Evolutionary conservation across 768 basidiomycete species (phyloP).

Genomic region (Boletus subparvulus): DNA sequence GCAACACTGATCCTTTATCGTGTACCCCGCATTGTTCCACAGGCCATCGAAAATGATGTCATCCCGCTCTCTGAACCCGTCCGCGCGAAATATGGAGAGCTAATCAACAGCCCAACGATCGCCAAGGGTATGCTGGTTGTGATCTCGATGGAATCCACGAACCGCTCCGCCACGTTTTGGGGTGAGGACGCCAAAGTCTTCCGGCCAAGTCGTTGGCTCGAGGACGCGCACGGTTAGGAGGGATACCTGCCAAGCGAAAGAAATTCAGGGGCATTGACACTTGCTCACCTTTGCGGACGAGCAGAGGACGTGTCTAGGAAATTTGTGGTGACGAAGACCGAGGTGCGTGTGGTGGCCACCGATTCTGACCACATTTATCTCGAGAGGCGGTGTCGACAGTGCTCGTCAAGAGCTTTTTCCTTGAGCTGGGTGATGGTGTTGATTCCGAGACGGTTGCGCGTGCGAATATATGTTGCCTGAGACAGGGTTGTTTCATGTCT

Average conservation of each 20-base stretch:
- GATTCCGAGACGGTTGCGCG: not conserved
- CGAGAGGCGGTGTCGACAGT: slow-evolving; percentile 27
- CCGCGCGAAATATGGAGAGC: slow-evolving; percentile 34
- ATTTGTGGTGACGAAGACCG: slow-evolving; percentile 41
- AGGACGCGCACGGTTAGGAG: slow-evolving; percentile 17
- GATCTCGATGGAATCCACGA: slow-evolving; percentile 46
- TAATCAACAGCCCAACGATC: slow-evolving; percentile 40
- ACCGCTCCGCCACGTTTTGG: slow-evolving; percentile 55
- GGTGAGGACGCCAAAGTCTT: slow-evolving; percentile 58
- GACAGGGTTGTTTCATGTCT: too few species aligned
- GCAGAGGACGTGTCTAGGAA: too few species aligned
- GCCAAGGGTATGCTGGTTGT: slow-evolving; percentile 46
- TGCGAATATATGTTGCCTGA: too few species aligned
- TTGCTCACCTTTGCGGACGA: too few species aligned
- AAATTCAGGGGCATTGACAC: slow-evolving; percentile 1
- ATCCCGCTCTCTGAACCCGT: slow-evolving; percentile 33
- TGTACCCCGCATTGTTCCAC: not conserved
- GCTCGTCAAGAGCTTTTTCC: slow-evolving; percentile 41
- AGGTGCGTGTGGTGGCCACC: slow-evolving; percentile 16
- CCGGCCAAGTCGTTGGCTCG: slow-evolving; percentile 64
- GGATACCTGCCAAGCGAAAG: slow-evolving; percentile 32
- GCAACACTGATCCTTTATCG: too few species aligned
- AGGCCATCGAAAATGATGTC: slow-evolving; percentile 50
- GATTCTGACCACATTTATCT: too few species aligned
- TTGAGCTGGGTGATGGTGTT: slow-evolving; percentile 38